Evolutionary conservation across 2,329 filamentous ascomycete genomes (phyloP), one percentile per base, ranked within the genome.

Genomic region (Talaromyces atroroseus): DNA sequence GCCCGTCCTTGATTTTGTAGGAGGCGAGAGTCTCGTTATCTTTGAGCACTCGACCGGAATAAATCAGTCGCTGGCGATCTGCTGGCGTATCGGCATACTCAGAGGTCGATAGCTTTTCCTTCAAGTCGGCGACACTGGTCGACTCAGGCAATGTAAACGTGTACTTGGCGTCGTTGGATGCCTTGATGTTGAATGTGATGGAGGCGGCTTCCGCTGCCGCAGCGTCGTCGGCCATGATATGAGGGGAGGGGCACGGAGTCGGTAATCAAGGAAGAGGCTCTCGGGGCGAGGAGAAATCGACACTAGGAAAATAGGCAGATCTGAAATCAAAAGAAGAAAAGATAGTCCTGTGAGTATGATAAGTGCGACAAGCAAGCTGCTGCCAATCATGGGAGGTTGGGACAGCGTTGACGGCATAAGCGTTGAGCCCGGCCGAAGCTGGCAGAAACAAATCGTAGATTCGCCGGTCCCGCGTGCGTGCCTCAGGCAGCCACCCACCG

Each of bases 131-230:
- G 45, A 97, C 87, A 7, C 87, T 88, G 49, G 87, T 89, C 36
- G 84, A 82, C 62, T 88, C 82, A 57, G 88, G 75, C 68, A 97
- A 86, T 56, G 90, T 95, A 70, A 99, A 79, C 52, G 83, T 86
- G 69, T 90, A 92, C 73, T 88, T 90, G 71, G 83, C 85, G 70
- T 96, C 92, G 65, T 86, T 88, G n/a, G 90, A 92, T n/a, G 90
- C 89, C 80, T 97, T 99, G 75, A 99, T 87, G 77, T 91, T 94
- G 83, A 99, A 97, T 72, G 89, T 95, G 76, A 99, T 78, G 66
- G 92, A 86, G 67, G 86, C 77, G 68, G 92, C 89, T 66, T 84
- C 81, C 56, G 78, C 71, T 66, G 77, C 51, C 58, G 67, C 60
- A 57, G 64, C 67, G 55, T 74, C 71, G 59, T 74, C 72, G 58